Evolutionary conservation across 2,329 filamentous ascomycete genomes (phyloP).

Genomic region (Mycosphaerella sp.): DNA sequence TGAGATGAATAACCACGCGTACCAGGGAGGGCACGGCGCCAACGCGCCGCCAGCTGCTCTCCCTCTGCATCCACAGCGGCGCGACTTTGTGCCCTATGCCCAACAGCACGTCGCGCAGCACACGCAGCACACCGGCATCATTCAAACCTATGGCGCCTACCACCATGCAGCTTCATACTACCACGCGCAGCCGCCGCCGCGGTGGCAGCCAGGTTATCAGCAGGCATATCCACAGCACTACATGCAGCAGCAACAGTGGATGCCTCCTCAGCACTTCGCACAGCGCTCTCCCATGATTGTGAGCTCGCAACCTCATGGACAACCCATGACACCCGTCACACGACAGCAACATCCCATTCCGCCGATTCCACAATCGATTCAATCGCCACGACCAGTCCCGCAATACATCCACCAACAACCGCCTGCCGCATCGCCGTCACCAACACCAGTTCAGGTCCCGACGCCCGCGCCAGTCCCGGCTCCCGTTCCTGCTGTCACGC

Average conservation of each 20-base stretch:
- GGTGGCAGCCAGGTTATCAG: slow-evolving; percentile 35
- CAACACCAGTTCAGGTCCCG: slow-evolving; percentile 11
- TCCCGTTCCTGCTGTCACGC: slow-evolving; percentile 5
- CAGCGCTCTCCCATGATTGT: slow-evolving; percentile 42
- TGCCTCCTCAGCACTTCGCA: slow-evolving; percentile 35
- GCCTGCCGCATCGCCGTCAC: slow-evolving; percentile 14
- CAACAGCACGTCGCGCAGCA: slow-evolving; percentile 28
- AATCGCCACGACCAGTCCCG: slow-evolving; percentile 19
- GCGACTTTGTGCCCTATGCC: slow-evolving; percentile 32
- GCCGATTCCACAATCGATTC: slow-evolving; percentile 30
- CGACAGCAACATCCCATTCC: slow-evolving; percentile 36
- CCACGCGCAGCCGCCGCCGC: slow-evolving; percentile 21
- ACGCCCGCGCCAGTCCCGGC: slow-evolving; percentile 10
- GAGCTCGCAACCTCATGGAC: slow-evolving; percentile 41
- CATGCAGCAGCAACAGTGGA: slow-evolving; percentile 33
- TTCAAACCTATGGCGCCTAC: slow-evolving; percentile 33
- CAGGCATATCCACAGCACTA: slow-evolving; percentile 33
- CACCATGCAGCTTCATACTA: slow-evolving; percentile 26
- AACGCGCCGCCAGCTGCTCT: slow-evolving; percentile 13
- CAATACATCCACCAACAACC: slow-evolving; percentile 20
- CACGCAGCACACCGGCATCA: slow-evolving; percentile 29
- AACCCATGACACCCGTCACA: slow-evolving; percentile 45
- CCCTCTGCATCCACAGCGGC: slow-evolving; percentile 24
- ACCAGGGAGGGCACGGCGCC: slow-evolving; percentile 13
- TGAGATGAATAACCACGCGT: slow-evolving; percentile 12